Percentiles rank a stretch among this genome's conserved stretches.
Evolutionary conservation across 257 asterid species (phyloP).

Genomic region (Haberlea rhodopensis): DNA sequence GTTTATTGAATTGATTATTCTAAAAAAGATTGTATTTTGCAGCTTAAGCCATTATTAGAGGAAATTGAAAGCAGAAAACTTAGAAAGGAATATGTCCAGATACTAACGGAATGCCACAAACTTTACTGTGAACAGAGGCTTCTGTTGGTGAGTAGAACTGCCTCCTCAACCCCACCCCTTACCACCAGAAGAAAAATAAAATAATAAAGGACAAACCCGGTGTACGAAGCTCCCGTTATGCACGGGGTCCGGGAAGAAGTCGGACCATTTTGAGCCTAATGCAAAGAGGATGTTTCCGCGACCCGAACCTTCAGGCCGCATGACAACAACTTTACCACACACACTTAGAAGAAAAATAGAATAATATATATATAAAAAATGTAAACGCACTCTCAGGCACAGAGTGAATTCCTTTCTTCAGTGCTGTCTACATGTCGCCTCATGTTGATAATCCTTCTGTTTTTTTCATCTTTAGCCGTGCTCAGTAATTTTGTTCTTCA

Average conservation of each 20-base stretch:
- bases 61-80: slow-evolving; percentile 93
- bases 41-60: slow-evolving; percentile 93
- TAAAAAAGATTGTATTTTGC: slow-evolving; percentile 34
- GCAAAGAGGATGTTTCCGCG: too few relatives aligned
- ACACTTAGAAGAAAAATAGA: too few relatives aligned
- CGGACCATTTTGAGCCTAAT: too few relatives aligned
- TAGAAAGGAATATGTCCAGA: slow-evolving; percentile 87
- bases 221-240: too few relatives aligned
- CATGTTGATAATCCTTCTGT: slow-evolving; percentile 31
- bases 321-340: too few relatives aligned
- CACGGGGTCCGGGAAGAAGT: too few relatives aligned
- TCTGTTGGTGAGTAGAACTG: slow-evolving; percentile 60
- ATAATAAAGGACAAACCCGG: too few relatives aligned
- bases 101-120: slow-evolving; percentile 94
- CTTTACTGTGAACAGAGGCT: slow-evolving; percentile 96
- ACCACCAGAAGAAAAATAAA: neutral
- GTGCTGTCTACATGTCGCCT: slow-evolving; percentile 1
- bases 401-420: neutral
- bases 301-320: too few relatives aligned
- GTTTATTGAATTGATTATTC: slow-evolving; percentile 21
- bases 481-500: neutral
- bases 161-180: slow-evolving; percentile 14
- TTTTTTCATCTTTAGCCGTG: neutral
- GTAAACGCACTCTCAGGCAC: neutral
- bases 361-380: too few relatives aligned